A percentile compares a stretch with the other conserved stretches of the same genome.
Conservation (phyloP, 306 rosid genomes). For the Astragalus membranaceus region DNA sequence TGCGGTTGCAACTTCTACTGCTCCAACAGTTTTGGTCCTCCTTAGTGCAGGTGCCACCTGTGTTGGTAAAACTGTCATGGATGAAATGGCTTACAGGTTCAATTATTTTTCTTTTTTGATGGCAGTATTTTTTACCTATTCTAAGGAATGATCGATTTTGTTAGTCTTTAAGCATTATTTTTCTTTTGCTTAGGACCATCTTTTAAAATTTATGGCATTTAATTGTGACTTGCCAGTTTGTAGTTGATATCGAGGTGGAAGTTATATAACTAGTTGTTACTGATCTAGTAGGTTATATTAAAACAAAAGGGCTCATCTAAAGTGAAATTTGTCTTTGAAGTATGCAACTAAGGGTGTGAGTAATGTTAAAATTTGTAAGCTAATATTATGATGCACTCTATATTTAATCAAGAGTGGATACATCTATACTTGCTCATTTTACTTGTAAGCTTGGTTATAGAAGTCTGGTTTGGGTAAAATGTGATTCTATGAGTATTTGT, state of each 20-base stretch:
- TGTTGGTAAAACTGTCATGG: slow-evolving; percentile 84
- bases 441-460: background rate
- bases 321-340: background rate
- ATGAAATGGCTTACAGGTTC: slow-evolving; percentile 94
- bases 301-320: background rate
- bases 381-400: no score
- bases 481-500: background rate
- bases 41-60: slow-evolving; percentile 76
- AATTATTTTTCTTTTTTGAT: background rate
- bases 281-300: background rate
- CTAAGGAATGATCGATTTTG: background rate
- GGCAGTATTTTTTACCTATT: background rate
- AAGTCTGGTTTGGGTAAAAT: background rate
- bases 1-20: slow-evolving; percentile 59
- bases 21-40: slow-evolving; percentile 56
- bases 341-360: background rate
- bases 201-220: no score
- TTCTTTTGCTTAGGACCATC: no score
- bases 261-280: background rate
- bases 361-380: no score
- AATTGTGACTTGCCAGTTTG: no score
- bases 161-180: no score
- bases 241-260: no score
- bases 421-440: no score
- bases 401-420: no score